Conservation (phyloP, 192 early-diverging fungal species). For the Geranomyces michiganensis region DNA sequence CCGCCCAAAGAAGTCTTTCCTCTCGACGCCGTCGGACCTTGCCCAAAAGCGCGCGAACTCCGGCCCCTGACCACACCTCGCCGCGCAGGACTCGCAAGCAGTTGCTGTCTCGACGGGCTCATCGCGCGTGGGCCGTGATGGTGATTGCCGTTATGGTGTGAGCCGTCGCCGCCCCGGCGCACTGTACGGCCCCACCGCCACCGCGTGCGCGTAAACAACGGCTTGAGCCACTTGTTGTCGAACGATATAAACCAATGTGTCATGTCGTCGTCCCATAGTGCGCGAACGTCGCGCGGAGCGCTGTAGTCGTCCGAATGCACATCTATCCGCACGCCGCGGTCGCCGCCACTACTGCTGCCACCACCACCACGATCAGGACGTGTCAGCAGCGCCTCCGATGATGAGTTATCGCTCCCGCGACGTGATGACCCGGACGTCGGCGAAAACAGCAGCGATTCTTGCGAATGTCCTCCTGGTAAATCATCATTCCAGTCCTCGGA, state of each 20-base stretch:
- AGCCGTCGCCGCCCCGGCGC: neutral
- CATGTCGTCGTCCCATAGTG: slow-evolving; percentile 39
- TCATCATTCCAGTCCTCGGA: slow-evolving; percentile 41
- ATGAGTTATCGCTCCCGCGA: neutral
- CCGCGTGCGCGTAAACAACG: slow-evolving; percentile 64
- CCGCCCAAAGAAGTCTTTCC: too few relatives aligned
- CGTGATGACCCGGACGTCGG: neutral
- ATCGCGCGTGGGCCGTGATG: neutral
- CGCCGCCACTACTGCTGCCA: neutral
- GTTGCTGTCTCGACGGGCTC: neutral
- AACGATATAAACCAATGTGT: slow-evolving; percentile 85
- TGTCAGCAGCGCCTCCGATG: neutral
- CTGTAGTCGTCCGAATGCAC: neutral
- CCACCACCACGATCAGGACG: too few relatives aligned
- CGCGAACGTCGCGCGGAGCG: neutral
- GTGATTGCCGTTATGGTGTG: neutral
- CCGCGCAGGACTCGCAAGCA: neutral
- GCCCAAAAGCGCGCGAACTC: slow-evolving; percentile 1
- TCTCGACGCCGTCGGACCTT: neutral
- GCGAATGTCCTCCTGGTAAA: slow-evolving; percentile 9
- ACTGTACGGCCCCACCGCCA: slow-evolving; percentile 8
- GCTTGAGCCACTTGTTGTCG: slow-evolving; percentile 79
- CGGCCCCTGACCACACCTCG: neutral
- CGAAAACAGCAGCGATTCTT: neutral
- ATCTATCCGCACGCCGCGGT: slow-evolving; percentile 15